phyloP scores from a whole-genome alignment of 2,329 filamentous ascomycete species.

The Aureobasidium lini region DNA sequence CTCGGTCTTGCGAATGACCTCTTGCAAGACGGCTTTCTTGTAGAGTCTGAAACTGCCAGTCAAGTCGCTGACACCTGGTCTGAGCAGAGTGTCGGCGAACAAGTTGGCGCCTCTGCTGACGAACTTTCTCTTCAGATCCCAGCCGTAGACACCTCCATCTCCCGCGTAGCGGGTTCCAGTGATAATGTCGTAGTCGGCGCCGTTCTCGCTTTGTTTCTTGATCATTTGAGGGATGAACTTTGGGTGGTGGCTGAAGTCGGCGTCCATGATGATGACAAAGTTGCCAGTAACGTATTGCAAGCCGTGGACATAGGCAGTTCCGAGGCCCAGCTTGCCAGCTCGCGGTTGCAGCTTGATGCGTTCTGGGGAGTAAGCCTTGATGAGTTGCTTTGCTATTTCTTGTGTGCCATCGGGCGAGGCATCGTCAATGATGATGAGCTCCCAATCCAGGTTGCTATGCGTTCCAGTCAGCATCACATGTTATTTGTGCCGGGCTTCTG shows the following conservation, averaged over 20 bases:
- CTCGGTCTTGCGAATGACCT: conserved; percentile 83
- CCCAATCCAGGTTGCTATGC: conserved; percentile 84
- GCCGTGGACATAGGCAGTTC: conserved; percentile 92
- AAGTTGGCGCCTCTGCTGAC: conserved; percentile 84
- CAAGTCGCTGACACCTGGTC: conserved; percentile 89
- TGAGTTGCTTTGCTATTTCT: conserved; percentile 80
- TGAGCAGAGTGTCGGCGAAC: conserved; percentile 88
- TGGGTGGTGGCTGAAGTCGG: conserved; percentile 97
- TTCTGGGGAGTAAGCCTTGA: conserved; percentile 67
- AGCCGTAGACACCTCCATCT: conserved; percentile 80
- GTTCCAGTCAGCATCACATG: background rate
- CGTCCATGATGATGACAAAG: conserved; percentile 99
- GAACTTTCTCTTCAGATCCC: conserved; percentile 77
- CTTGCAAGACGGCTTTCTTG: conserved; percentile 81
- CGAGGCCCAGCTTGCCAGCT: conserved; percentile 91
- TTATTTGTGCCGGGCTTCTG: background rate
- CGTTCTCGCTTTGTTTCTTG: conserved; percentile 62
- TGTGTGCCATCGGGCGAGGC: conserved; percentile 94
- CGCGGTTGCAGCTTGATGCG: conserved; percentile 81
- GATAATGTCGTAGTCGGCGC: conserved; percentile 88
- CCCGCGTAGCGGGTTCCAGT: conserved; percentile 92
- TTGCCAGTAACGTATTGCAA: conserved; percentile 85
- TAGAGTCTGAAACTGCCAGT: conserved; percentile 94
- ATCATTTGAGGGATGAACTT: conserved; percentile 99
- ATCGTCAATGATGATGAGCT: conserved; percentile 97